Evolutionary conservation across 192 early-diverging fungal genomes (phyloP), one percentile per base, ranked within the genome.

Genomic region (Martensiomyces pterosporus): DNA sequence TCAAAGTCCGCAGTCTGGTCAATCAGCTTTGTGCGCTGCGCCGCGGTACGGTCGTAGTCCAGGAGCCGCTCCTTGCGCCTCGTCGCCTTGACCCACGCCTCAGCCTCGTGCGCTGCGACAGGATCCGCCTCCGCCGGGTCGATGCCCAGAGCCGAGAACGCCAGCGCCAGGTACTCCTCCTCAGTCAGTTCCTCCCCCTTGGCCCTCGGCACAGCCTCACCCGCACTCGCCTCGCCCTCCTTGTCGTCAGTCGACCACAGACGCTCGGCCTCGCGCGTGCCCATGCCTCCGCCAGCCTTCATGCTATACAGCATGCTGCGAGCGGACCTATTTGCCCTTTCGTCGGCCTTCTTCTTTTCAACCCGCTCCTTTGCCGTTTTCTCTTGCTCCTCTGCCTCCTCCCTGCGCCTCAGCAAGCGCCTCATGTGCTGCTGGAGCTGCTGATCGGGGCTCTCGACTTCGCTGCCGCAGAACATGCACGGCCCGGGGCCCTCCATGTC

Each of bases 401-500:
- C 43, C 3, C 43, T 14, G 27, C 50, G 67, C 3, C 25, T 21
- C 8, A 69, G 41, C 29, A 52, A 38, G 12, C 52, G 41, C 27
- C 53, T 60, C 68, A 72, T 72, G 25, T 72, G 60, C 33, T 60
- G 61, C 49, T 57, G 56, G 9, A 72, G 53, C 61, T 72, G 68
- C 49, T 72, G 68, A 19, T 64, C 57, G 2, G 61, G 61, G 43
- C 61, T 60, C 25, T 72, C 56, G 9, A 72, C 68, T 0, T 64
- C 46, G 54, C 19, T 60, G 17, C 60, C 58, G 34, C 78, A 79
- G 33, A 63, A 70, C 54, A 73, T 55, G 49, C 78, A 79, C 8
- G 78, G 69, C 0, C 78, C 78, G 0, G 64, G 69, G 1, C 78
- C 78, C 25, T 79, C 78, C 16, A 23, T 27, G 17, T 51, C 57